These are phyloP conservation scores for Termitomyces titanicus DNA, from an alignment of 768 basidiomycete genomes.

Conservation along the genomic window DNA sequence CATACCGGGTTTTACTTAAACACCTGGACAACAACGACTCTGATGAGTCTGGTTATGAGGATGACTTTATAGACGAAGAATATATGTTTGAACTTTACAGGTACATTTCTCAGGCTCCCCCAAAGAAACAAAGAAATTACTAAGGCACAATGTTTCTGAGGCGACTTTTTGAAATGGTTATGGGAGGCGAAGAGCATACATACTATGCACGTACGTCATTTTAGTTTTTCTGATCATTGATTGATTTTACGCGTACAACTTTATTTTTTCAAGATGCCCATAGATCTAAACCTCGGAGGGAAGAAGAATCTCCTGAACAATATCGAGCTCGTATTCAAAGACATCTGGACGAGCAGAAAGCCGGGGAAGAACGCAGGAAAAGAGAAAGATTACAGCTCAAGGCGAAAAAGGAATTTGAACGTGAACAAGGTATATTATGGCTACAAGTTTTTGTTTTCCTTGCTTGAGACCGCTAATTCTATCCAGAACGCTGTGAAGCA, in stretches of 20 bases:
- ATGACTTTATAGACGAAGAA: slow-evolving; percentile 32
- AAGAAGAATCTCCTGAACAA: slow-evolving; percentile 47
- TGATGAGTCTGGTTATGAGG: slow-evolving; percentile 25
- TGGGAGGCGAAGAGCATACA: slow-evolving; percentile 28
- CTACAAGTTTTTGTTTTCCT: not conserved
- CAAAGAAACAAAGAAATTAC: not conserved
- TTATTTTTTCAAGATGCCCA: slow-evolving; percentile 4
- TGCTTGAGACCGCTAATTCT: not conserved
- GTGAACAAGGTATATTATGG: slow-evolving; percentile 35
- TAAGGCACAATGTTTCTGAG: slow-evolving; percentile 8
- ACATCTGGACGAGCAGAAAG: slow-evolving; percentile 49
- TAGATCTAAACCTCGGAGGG: slow-evolving; percentile 18
- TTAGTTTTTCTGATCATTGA: not conserved
- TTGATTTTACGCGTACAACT: not conserved
- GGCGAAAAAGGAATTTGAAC: slow-evolving; percentile 39
- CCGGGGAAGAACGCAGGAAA: slow-evolving; percentile 49
- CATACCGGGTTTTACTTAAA: slow-evolving; percentile 58
- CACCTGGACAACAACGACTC: slow-evolving; percentile 41
- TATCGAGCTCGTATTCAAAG: slow-evolving; percentile 48
- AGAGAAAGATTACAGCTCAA: slow-evolving; percentile 47
- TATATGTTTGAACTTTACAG: slow-evolving; percentile 32
- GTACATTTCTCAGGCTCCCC: slow-evolving; percentile 25
- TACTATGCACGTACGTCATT: slow-evolving; percentile 7
- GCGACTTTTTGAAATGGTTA: slow-evolving; percentile 39
- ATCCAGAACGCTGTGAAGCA: slow-evolving; percentile 48